Evolutionary conservation across 139 green algal species (phyloP).

Genomic region (Chlorella sp.): DNA sequence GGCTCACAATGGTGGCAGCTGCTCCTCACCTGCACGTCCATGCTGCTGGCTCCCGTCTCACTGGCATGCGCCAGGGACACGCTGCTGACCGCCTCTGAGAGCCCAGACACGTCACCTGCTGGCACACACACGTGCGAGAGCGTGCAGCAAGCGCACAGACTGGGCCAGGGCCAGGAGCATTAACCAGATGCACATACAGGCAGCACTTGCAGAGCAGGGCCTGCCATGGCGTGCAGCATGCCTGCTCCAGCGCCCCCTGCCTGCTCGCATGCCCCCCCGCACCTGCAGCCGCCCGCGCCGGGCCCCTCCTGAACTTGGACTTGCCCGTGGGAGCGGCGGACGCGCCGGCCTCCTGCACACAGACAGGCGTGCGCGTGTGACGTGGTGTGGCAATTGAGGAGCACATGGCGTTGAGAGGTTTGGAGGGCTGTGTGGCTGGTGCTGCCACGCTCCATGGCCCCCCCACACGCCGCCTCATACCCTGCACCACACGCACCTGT

Average conservation of each 20-base stretch:
- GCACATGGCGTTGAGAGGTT: background rate
- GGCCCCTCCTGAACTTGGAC: constrained; percentile 1
- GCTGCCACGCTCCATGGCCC: background rate
- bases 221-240: too few relatives aligned
- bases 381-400: background rate
- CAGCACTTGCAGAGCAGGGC: too few relatives aligned
- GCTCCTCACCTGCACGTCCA: background rate
- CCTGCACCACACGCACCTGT: background rate
- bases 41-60: background rate
- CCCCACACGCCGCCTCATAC: background rate
- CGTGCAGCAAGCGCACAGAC: too few relatives aligned
- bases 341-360: background rate
- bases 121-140: too few relatives aligned
- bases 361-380: background rate
- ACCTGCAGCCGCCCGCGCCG: too few relatives aligned
- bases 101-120: too few relatives aligned
- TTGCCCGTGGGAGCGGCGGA: background rate
- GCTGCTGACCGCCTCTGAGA: background rate
- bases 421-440: background rate
- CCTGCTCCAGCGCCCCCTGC: too few relatives aligned
- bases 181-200: too few relatives aligned
- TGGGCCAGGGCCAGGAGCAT: too few relatives aligned
- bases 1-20: too few relatives aligned
- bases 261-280: too few relatives aligned
- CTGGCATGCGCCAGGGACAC: background rate